phyloP scores from a whole-genome alignment of 805 yeast genomes.

The Nakazawaea ernobii region DNA sequence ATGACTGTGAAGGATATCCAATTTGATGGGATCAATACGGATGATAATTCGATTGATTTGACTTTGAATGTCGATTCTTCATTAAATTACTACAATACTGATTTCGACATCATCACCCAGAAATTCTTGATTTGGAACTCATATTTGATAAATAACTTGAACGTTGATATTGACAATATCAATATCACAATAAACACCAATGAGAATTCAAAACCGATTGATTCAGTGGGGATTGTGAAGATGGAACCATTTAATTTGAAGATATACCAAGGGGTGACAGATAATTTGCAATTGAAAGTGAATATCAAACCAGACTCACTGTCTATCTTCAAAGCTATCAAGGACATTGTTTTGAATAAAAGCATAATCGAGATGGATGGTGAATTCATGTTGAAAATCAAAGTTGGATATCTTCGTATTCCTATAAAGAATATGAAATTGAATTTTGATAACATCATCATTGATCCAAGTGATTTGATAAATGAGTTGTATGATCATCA shows the following conservation, averaged over 20 bases:
- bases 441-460: background rate
- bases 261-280: constrained; percentile 1
- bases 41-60: constrained; percentile 5
- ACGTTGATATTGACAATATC: constrained; percentile 4
- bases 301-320: constrained; percentile 4
- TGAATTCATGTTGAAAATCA: constrained; percentile 3
- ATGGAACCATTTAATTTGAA: constrained; percentile 5
- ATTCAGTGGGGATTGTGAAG: constrained; percentile 4
- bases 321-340: constrained; percentile 2
- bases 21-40: background rate
- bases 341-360: background rate
- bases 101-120: background rate
- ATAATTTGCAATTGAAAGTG: background rate
- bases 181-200: constrained; percentile 1
- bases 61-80: constrained; percentile 1
- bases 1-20: background rate
- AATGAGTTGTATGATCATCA: constrained; percentile 3
- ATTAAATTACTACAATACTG: background rate
- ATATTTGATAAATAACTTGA: constrained; percentile 5
- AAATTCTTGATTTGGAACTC: constrained; percentile 6
- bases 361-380: constrained; percentile 1
- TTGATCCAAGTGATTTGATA: constrained; percentile 7
- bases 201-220: background rate
- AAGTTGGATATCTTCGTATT: constrained; percentile 2
- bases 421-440: constrained; percentile 2